Evolutionary conservation across 192 early-diverging fungal genomes (phyloP), one percentile per base, ranked within the genome.

Genomic region (Mortierella alpina): DNA sequence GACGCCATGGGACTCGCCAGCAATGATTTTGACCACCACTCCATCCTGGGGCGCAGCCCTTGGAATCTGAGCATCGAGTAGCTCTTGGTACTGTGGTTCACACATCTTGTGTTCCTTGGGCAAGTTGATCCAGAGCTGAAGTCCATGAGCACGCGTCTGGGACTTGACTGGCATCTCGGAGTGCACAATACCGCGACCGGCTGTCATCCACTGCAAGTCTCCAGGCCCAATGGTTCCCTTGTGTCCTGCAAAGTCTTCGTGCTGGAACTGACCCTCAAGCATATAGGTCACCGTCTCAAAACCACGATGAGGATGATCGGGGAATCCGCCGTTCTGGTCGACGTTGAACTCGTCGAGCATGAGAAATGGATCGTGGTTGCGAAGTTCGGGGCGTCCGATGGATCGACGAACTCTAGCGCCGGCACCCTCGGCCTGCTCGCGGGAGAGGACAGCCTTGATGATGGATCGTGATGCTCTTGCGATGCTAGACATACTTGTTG

Each of bases 341-440:
- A 78, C 47, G 51, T 55, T 66, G 58, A 70, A 66, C 40, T 82
- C 73, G 41, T 60, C 75, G 20, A 75, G 54, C 50, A 82, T 52
- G 51, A 82, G 59, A 42, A 82, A 82, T 46, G 80, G 80, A 40
- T 82, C 80, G 45, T 77, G 80, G 58, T 66, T 66, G 5, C 64
- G 64, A 41, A 66, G 64, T 31, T 66, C 64, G 41, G 72, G 83
- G 7, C 86, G 88, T 45, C 93, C 93, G 56, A 97, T 91, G 14
- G 90, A 87, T 7, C 96, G 88, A 63, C 91, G 90, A n/a, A 97
- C 94, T 59, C 83, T 84, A 44, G 94, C 93, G 31, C 94, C 95
- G 40, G 83, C 93, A 40, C 95, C 95, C 68, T 97, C 96, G 59
- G 86, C 82, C 82, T 88, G 86, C 20, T 50, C 50, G 17, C 22